Evolutionary conservation across 2,329 filamentous ascomycete species (phyloP).

Genomic region (Sporothrix curviconia): DNA sequence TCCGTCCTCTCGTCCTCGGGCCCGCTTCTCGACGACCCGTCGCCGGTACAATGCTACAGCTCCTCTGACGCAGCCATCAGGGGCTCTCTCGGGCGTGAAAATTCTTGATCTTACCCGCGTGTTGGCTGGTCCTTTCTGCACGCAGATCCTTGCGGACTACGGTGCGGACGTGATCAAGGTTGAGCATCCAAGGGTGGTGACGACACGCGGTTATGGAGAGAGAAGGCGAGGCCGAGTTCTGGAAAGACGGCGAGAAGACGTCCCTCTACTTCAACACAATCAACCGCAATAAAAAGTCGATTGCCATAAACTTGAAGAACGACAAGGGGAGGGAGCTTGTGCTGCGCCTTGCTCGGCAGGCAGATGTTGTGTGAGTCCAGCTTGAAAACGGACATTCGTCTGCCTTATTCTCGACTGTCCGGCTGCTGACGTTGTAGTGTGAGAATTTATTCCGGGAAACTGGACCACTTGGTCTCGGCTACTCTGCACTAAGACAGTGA

Average conservation of each 20-base stretch:
- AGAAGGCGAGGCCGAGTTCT: constrained; percentile 74
- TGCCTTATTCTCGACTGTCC: no score
- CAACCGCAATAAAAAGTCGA: constrained; percentile 94
- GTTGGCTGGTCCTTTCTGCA: constrained; percentile 94
- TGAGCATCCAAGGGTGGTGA: constrained; percentile 84
- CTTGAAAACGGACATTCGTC: no score
- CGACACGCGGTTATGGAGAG: constrained; percentile 85
- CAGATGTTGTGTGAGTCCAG: no score
- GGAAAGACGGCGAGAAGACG: constrained; percentile 69
- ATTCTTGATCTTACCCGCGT: constrained; percentile 97
- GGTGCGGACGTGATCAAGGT: constrained; percentile 96
- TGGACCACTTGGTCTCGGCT: constrained; percentile 94
- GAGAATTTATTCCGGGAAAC: constrained; percentile 87
- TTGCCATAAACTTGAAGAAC: constrained; percentile 85
- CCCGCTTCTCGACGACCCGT: background rate
- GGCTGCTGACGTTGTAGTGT: no score
- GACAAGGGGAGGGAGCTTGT: constrained; percentile 77
- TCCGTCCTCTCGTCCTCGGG: background rate
- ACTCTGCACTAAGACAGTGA: constrained; percentile 73
- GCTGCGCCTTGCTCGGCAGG: constrained; percentile 74
- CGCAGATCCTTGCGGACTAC: constrained; percentile 91
- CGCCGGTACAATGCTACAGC: background rate
- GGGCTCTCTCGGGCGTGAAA: constrained; percentile 76
- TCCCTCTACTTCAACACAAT: constrained; percentile 89
- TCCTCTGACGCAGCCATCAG: no score